phyloP scores from a whole-genome alignment of 345 rosid genomes.

The Sonneratia caseolaris region DNA sequence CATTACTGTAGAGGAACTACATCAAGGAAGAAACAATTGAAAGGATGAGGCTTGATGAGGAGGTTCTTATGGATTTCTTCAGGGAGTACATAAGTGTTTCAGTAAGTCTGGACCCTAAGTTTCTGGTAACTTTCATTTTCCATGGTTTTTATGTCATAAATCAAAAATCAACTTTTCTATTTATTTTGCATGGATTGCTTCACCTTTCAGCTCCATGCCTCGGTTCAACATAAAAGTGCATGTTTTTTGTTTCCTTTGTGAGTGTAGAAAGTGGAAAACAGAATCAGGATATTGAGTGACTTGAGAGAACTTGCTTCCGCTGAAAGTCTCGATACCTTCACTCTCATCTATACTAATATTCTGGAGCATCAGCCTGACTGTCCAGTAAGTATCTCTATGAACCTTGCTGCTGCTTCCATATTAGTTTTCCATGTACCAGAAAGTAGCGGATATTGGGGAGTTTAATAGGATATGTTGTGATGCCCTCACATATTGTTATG shows the following conservation, averaged over 20 bases:
- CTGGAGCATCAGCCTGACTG: conserved; percentile 98
- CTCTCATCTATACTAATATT: conserved; percentile 86
- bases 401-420: not conserved
- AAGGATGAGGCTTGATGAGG: conserved; percentile 93
- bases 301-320: conserved; percentile 98
- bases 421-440: not conserved
- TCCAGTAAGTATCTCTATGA: conserved; percentile 41
- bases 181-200: not conserved
- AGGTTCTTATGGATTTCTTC: conserved; percentile 90
- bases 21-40: conserved; percentile 96
- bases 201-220: not conserved
- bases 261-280: conserved; percentile 81
- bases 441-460: not conserved
- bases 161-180: not conserved
- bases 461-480: not conserved
- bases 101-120: conserved; percentile 36
- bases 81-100: conserved; percentile 82
- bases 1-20: conserved; percentile 55
- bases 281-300: conserved; percentile 80
- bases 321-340: conserved; percentile 88
- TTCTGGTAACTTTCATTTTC: not conserved
- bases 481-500: not conserved
- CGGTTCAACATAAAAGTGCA: not conserved
- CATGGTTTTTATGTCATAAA: not conserved
- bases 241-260: not conserved